Conservation (phyloP, 805 yeast genomes). For the Pichia manshurica region DNA sequence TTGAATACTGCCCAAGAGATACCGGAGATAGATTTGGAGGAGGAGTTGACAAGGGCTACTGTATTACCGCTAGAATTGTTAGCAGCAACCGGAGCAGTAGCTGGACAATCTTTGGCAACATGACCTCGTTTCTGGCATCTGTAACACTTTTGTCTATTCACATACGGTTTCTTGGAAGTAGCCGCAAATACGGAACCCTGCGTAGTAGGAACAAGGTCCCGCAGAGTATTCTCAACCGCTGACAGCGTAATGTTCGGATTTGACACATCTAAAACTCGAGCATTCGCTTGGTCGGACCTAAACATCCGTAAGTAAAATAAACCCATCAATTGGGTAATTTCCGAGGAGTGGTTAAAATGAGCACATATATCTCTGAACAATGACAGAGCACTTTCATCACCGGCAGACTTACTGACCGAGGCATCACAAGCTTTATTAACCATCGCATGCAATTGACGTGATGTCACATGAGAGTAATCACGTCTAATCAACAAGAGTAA, state of each 20-base stretch:
- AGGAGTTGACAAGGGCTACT: too few species aligned
- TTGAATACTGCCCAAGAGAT: neutral
- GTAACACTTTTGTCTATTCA: neutral
- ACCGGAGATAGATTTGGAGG: neutral
- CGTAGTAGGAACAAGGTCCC: conserved; percentile 1
- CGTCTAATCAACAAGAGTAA: neutral
- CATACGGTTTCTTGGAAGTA: neutral
- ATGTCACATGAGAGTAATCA: conserved; percentile 2
- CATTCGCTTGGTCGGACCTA: neutral
- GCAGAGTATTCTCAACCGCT: neutral
- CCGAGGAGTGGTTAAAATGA: neutral
- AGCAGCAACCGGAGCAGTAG: neutral
- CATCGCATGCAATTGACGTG: neutral
- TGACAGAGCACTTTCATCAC: neutral
- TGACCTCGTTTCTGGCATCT: neutral
- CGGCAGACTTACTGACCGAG: neutral
- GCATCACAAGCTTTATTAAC: neutral
- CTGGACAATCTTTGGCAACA: neutral
- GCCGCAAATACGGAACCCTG: neutral
- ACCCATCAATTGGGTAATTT: neutral
- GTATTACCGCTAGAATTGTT: neutral
- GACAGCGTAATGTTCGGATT: conserved; percentile 1
- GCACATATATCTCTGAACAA: neutral
- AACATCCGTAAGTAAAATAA: conserved; percentile 3
- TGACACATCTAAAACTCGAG: conserved; percentile 1